Evolutionary conservation across 2,329 filamentous ascomycete species (phyloP).

Genomic region (Monosporascus cannonballus): DNA sequence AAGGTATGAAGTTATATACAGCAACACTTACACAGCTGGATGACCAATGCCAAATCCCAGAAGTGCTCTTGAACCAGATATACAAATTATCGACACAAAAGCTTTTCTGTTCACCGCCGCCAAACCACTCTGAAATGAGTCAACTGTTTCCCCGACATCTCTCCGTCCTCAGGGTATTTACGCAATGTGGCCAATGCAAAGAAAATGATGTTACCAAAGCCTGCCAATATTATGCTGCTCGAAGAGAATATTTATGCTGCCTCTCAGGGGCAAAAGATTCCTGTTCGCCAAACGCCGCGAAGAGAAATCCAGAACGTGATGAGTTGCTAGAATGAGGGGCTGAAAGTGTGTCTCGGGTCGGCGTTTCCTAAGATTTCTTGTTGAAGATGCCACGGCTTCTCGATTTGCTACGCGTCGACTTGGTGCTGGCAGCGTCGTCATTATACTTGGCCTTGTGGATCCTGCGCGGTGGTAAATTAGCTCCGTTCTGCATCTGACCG

Average conservation of each 20-base stretch:
- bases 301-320: constrained; percentile 4
- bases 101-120: background rate
- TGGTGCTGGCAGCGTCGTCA: constrained; percentile 48
- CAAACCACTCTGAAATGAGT: background rate
- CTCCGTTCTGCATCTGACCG: constrained; percentile 1
- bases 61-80: background rate
- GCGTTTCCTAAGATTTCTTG: constrained; percentile 35
- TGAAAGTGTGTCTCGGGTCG: constrained; percentile 1
- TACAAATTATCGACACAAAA: background rate
- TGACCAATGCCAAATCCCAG: background rate
- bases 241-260: constrained; percentile 3
- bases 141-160: background rate
- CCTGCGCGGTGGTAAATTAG: constrained; percentile 43
- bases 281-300: constrained; percentile 1
- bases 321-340: constrained; percentile 6
- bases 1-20: background rate
- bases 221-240: background rate
- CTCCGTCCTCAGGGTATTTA: background rate
- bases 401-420: constrained; percentile 66
- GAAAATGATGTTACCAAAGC: background rate
- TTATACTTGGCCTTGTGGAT: constrained; percentile 96
- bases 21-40: background rate
- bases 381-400: constrained; percentile 69
- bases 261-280: constrained; percentile 3
- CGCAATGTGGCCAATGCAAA: background rate